Evolutionary conservation across 495 filamentous ascomycete genomes (phyloP).

Genomic region (Hypoxylon rickii): DNA sequence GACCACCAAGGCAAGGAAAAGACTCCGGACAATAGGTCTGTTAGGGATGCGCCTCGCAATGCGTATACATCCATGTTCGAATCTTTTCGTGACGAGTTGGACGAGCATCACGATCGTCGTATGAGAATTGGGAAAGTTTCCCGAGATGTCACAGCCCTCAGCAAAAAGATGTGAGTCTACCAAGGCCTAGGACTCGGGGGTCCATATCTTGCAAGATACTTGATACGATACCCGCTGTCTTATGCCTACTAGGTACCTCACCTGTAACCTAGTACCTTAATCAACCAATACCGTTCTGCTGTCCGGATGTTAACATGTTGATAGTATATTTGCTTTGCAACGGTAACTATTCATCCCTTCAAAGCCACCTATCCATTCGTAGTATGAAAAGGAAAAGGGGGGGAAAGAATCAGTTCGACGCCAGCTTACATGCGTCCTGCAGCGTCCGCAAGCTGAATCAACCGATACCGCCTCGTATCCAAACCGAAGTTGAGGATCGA

Average conservation of each 20-base stretch:
- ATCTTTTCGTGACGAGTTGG: conserved; percentile 81
- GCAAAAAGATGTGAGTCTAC: conserved; percentile 87
- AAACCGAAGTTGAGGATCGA: conserved; percentile 66
- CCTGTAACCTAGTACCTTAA: too few relatives aligned
- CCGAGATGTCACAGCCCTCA: conserved; percentile 86
- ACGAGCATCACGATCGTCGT: conserved; percentile 91
- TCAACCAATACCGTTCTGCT: too few relatives aligned
- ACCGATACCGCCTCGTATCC: conserved; percentile 66
- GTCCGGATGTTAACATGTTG: conserved; percentile 4
- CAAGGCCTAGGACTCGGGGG: too few relatives aligned
- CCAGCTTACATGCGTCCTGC: conserved; percentile 14
- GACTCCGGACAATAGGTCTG: conserved; percentile 35
- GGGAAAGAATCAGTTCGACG: too few relatives aligned
- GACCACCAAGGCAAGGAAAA: conserved; percentile 63
- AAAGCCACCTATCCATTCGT: too few relatives aligned
- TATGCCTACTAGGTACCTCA: too few relatives aligned
- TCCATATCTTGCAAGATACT: too few relatives aligned
- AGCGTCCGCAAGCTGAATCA: conserved; percentile 68
- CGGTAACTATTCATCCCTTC: too few relatives aligned
- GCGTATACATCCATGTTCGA: conserved; percentile 80
- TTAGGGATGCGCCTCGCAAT: conserved; percentile 45
- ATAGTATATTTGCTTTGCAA: conserved; percentile 90
- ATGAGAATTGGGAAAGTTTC: conserved; percentile 87
- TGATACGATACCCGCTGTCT: too few relatives aligned
- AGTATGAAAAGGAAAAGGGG: too few relatives aligned